phyloP scores from a whole-genome alignment of 305 asterid genomes.

The Solanum hybrid region DNA sequence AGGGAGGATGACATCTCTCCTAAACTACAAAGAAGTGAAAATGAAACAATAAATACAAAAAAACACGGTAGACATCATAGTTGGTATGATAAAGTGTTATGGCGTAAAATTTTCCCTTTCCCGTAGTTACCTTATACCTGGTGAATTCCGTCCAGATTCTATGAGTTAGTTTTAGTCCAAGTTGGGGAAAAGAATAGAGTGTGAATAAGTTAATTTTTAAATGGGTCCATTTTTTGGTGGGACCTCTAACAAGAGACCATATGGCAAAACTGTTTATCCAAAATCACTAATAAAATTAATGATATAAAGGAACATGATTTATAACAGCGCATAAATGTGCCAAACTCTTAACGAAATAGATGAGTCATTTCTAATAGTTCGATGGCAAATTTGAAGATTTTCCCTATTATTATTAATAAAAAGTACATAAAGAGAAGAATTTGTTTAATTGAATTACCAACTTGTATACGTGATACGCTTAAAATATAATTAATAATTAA shows the following conservation, averaged over 20 bases:
- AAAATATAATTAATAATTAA: too few relatives aligned
- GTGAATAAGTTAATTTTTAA: background rate
- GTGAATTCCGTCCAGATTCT: too few relatives aligned
- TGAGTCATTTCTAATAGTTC: background rate
- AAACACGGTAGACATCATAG: background rate
- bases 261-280: background rate
- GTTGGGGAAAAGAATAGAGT: background rate
- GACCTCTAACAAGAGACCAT: background rate
- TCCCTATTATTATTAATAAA: background rate
- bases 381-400: background rate
- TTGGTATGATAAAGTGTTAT: background rate
- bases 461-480: background rate
- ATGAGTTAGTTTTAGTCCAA: background rate
- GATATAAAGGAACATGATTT: background rate
- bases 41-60: background rate
- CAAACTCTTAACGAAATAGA: background rate
- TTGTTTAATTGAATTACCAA: background rate
- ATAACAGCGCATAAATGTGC: background rate
- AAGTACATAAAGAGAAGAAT: background rate
- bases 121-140: too few relatives aligned
- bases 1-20: background rate
- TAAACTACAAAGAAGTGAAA: background rate
- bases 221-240: background rate
- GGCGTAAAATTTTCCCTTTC: too few relatives aligned
- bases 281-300: background rate